Evolutionary conservation across 2,329 filamentous ascomycete species (phyloP).

Genomic region (Metarhizium humberi): DNA sequence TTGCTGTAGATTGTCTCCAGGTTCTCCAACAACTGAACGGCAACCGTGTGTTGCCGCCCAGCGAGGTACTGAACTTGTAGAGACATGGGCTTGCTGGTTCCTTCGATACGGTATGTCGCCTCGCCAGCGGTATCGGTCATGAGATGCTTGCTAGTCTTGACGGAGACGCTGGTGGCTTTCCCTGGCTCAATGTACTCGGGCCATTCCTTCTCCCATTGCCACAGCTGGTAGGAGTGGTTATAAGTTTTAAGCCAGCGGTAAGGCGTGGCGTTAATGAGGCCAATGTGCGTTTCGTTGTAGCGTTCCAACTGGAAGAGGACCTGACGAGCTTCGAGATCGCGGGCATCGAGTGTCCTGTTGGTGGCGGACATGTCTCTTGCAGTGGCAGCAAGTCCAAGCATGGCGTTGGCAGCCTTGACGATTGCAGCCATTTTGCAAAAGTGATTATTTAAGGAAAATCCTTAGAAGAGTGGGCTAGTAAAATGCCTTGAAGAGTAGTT

Average conservation of each 20-base stretch:
- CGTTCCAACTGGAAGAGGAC: too few relatives aligned
- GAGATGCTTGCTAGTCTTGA: neutral
- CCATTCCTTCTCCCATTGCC: constrained; percentile 12
- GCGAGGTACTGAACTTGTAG: constrained; percentile 16
- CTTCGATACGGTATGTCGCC: constrained; percentile 18
- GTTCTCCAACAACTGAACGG: constrained; percentile 13
- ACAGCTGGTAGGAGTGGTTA: constrained; percentile 12
- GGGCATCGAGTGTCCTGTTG: neutral
- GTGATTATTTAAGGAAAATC: too few relatives aligned
- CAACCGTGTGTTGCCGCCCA: constrained; percentile 4
- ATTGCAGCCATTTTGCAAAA: too few relatives aligned
- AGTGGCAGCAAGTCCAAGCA: too few relatives aligned
- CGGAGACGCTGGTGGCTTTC: constrained; percentile 8
- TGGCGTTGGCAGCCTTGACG: too few relatives aligned
- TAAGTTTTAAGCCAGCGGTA: constrained; percentile 17
- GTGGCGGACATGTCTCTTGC: too few relatives aligned
- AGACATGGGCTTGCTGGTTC: constrained; percentile 16
- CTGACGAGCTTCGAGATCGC: neutral
- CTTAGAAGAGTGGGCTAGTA: too few relatives aligned
- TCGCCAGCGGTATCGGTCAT: constrained; percentile 16
- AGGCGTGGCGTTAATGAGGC: constrained; percentile 24
- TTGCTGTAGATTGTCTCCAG: constrained; percentile 14
- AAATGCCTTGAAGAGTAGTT: too few relatives aligned
- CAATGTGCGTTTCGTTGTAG: constrained; percentile 10
- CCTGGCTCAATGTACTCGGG: constrained; percentile 19